Evolutionary conservation across 2,329 filamentous ascomycete species (phyloP).

Genomic region (Talaromyces verruculosus): DNA sequence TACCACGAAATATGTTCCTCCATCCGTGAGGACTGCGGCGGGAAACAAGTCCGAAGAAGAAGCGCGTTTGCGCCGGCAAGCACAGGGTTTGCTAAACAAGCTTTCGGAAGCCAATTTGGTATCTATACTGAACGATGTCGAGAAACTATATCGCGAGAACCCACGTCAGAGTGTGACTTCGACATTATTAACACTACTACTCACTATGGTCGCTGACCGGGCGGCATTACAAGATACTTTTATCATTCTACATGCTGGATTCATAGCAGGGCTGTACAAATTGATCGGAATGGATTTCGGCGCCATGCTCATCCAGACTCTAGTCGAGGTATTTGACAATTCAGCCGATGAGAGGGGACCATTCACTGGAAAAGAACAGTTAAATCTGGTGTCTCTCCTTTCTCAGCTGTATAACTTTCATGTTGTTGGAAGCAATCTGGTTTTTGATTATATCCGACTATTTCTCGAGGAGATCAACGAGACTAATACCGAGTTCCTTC

Average conservation of each 20-base stretch:
- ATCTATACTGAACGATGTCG: constrained; percentile 77
- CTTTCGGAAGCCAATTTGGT: constrained; percentile 88
- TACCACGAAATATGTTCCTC: constrained; percentile 76
- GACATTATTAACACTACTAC: constrained; percentile 71
- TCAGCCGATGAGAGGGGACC: constrained; percentile 54
- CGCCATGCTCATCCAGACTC: constrained; percentile 75
- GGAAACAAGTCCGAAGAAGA: constrained; percentile 64
- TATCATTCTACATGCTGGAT: constrained; percentile 84
- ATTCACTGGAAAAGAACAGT: constrained; percentile 58
- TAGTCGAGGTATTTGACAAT: constrained; percentile 72
- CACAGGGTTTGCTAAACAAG: constrained; percentile 87
- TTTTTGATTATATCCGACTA: constrained; percentile 87
- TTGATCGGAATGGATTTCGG: constrained; percentile 86
- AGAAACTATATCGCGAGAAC: constrained; percentile 78
- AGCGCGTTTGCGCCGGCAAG: constrained; percentile 70
- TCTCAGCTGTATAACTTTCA: constrained; percentile 91
- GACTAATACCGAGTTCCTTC: constrained; percentile 80
- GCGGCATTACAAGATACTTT: constrained; percentile 83
- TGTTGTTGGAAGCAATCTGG: constrained; percentile 74
- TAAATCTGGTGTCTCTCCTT: constrained; percentile 79
- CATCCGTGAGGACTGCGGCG: constrained; percentile 69
- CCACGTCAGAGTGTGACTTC: constrained; percentile 87
- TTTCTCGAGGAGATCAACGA: constrained; percentile 76
- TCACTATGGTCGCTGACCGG: constrained; percentile 76
- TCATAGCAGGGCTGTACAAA: constrained; percentile 84